Conservation (phyloP, 495 filamentous ascomycete genomes). For the Penicillium roqueforti region DNA sequence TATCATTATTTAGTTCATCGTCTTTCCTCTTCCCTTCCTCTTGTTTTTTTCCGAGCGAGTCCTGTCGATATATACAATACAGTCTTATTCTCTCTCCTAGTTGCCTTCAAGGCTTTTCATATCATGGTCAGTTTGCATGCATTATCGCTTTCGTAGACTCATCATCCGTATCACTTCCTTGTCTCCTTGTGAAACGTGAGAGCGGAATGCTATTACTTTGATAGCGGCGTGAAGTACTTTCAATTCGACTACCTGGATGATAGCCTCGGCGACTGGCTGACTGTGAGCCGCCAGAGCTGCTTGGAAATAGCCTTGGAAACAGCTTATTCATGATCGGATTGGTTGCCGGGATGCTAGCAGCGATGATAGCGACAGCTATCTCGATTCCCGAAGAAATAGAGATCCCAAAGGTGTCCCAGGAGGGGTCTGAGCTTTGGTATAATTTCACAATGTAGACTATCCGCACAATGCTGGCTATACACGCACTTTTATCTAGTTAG, state of each 20-base stretch:
- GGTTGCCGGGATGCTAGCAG: conserved; percentile 13
- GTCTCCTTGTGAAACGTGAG: neutral
- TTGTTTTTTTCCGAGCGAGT: neutral
- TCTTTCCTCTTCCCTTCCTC: neutral
- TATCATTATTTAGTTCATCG: too few relatives aligned
- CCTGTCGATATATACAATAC: neutral
- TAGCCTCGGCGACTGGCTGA: neutral
- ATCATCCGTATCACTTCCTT: neutral
- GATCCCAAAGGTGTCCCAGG: conserved; percentile 11
- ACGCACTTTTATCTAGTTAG: conserved; percentile 4
- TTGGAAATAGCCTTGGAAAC: neutral
- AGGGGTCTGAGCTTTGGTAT: conserved; percentile 10
- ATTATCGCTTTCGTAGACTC: neutral
- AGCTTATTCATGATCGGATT: neutral
- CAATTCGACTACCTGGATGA: neutral
- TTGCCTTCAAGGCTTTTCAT: neutral
- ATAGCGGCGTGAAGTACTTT: neutral
- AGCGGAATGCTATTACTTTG: neutral
- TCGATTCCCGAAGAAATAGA: conserved; percentile 12
- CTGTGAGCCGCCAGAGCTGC: neutral
- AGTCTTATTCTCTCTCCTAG: neutral
- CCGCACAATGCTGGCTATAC: conserved; percentile 10
- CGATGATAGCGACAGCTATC: conserved; percentile 11
- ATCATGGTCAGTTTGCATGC: neutral
- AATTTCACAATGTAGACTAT: conserved; percentile 16